phyloP scores from a whole-genome alignment of 352 stramenopile genomes.

The Globisporangium ultimum region DNA sequence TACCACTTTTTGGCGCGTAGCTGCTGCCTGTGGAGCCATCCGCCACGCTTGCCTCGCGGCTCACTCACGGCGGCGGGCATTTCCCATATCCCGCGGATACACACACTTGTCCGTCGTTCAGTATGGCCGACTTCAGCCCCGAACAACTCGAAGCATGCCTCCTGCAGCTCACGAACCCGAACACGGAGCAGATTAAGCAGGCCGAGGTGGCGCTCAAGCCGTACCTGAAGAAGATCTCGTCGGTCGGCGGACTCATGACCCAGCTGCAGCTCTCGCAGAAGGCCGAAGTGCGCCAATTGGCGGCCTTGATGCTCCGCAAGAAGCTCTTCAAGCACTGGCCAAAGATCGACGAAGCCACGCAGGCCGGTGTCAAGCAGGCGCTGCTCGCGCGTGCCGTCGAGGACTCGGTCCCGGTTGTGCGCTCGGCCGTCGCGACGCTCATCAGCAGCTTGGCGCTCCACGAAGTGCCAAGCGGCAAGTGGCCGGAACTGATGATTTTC shows the following conservation, averaged over 20 bases:
- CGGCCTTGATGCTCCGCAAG: slow-evolving; percentile 92
- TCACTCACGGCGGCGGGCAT: slow-evolving; percentile 4
- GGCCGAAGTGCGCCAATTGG: slow-evolving; percentile 88
- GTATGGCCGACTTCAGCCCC: slow-evolving; percentile 76
- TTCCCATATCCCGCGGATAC: slow-evolving; percentile 17
- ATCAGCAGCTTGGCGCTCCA: slow-evolving; percentile 83
- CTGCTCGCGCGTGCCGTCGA: slow-evolving; percentile 81
- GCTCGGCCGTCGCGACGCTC: slow-evolving; percentile 78
- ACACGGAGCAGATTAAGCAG: slow-evolving; percentile 95
- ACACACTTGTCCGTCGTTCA: slow-evolving; percentile 10
- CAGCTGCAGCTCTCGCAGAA: slow-evolving; percentile 82
- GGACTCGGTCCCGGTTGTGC: slow-evolving; percentile 88
- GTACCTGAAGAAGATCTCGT: slow-evolving; percentile 89
- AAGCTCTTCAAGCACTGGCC: slow-evolving; percentile 92
- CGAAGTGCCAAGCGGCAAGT: slow-evolving; percentile 71
- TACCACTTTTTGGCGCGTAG: slow-evolving; percentile 5
- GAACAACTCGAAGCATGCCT: slow-evolving; percentile 86
- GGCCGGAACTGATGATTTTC: slow-evolving; percentile 94
- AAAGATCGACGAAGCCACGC: slow-evolving; percentile 82
- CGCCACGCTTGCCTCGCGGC: slow-evolving; percentile 2
- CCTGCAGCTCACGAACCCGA: slow-evolving; percentile 90
- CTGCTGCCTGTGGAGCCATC: slow-evolving; percentile 6
- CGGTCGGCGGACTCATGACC: slow-evolving; percentile 86
- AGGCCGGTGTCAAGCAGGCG: slow-evolving; percentile 84
- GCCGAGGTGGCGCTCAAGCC: slow-evolving; percentile 91